Conservation (phyloP, 257 asterid species). For the Solanum pinnatisectum region DNA sequence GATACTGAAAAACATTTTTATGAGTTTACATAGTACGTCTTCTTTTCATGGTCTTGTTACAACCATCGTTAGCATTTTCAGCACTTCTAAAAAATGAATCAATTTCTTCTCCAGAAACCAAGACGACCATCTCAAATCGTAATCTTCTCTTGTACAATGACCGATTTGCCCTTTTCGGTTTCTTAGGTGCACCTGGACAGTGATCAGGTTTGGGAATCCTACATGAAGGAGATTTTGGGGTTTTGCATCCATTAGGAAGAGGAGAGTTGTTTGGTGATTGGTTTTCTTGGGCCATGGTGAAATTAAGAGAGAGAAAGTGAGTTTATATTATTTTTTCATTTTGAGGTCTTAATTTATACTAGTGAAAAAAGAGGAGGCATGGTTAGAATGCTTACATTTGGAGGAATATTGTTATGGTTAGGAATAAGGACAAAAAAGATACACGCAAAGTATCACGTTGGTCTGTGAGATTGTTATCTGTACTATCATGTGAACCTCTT, state of each 20-base stretch:
- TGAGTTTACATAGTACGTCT: constrained; percentile 9
- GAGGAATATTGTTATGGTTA: background rate
- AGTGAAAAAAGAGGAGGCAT: background rate
- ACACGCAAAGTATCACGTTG: background rate
- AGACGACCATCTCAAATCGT: constrained; percentile 13
- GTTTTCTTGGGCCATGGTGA: constrained; percentile 19
- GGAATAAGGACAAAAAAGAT: background rate
- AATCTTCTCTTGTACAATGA: constrained; percentile 37
- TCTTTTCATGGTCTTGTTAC: constrained; percentile 13
- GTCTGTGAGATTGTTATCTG: background rate
- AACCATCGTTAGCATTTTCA: background rate
- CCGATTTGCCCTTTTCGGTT: constrained; percentile 19
- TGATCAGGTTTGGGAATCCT: constrained; percentile 25
- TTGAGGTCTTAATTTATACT: background rate
- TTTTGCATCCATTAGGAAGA: constrained; percentile 20
- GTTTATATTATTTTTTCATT: background rate
- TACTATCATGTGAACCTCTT: background rate
- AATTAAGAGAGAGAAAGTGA: background rate
- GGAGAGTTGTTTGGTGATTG: background rate
- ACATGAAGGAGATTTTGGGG: constrained; percentile 41
- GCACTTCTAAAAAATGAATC: constrained; percentile 25
- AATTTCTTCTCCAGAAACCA: constrained; percentile 19
- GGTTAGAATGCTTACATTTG: background rate
- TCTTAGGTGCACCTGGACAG: constrained; percentile 69
- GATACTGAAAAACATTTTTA: background rate